Evolutionary conservation across 129 eudicot species (phyloP), one percentile per base, ranked within the genome.

Genomic region (Deinandra increscens): DNA sequence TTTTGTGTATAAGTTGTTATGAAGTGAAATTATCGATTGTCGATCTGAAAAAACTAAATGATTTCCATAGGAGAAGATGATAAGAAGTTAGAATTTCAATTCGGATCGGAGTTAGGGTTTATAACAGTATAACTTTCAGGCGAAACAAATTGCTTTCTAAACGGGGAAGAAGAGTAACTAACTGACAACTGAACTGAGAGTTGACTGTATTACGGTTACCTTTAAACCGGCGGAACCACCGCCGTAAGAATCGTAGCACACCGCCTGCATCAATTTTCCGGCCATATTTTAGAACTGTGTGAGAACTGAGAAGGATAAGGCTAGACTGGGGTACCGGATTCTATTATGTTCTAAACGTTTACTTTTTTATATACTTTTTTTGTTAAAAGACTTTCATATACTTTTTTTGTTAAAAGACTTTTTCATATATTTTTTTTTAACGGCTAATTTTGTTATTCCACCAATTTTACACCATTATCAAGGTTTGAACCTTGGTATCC

Each of bases 161-260:
- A 22, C 17, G 9, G 20, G 39, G 39, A 8, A 59, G 39, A 22
- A 23, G 67, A 56, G 9, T 3, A 17, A 31, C n/a, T n/a, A n/a
- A n/a, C n/a, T n/a, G n/a, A n/a, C n/a, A 60, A 6, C 37, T 7
- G 13, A 23, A 1, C 13, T 36, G 18, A 63, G 11, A 10, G 36
- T 11, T 20, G 8, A 11, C 51, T 41, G 64, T 9, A 11, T 64
- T 41, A n/a, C n/a, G n/a, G n/a, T n/a, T n/a, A 83, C 97, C 95
- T 87, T 85, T 66, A 87, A 79, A 64, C 65, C 79, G 66, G 89
- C 77, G 43, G 84, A 65, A 59, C 95, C 95, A 19, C 91, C 89
- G 39, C 92, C 95, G 54, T 91, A 83, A 44, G 69, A 4, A 36
- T 75, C 81, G 72, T 91, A 91, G 71, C 70, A 81, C 69, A 91